phyloP scores from a whole-genome alignment of 1,284 basidiomycete genomes.

The Hemileia vastatrix region DNA sequence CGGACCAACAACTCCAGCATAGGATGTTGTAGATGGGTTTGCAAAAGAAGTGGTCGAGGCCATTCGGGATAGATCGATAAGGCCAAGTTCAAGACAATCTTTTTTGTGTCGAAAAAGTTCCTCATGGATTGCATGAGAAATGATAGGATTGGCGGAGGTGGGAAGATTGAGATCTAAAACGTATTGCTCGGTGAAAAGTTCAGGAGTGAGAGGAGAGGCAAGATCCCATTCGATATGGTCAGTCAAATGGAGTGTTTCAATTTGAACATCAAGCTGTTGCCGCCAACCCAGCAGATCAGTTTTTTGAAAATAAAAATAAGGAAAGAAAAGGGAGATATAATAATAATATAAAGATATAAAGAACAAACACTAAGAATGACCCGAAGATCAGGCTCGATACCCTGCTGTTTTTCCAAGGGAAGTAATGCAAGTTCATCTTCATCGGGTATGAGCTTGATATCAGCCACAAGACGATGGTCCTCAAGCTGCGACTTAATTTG shows the following conservation, averaged over 20 bases:
- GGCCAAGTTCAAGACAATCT: slow-evolving; percentile 83
- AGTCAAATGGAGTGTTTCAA: slow-evolving; percentile 75
- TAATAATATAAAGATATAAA: not conserved
- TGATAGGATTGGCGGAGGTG: slow-evolving; percentile 74
- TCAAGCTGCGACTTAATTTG: slow-evolving; percentile 84
- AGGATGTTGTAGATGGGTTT: slow-evolving; percentile 44
- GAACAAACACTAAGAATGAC: slow-evolving; percentile 73
- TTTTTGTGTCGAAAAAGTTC: slow-evolving; percentile 90
- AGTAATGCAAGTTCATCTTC: slow-evolving; percentile 26
- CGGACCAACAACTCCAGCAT: slow-evolving; percentile 46
- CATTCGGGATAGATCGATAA: slow-evolving; percentile 52
- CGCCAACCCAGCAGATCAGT: not conserved
- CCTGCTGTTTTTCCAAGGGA: slow-evolving; percentile 31
- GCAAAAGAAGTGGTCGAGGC: slow-evolving; percentile 29
- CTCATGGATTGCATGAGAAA: slow-evolving; percentile 87
- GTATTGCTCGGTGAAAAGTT: slow-evolving; percentile 69
- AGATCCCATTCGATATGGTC: slow-evolving; percentile 99
- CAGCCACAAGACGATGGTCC: slow-evolving; percentile 68
- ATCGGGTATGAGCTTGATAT: slow-evolving; percentile 50
- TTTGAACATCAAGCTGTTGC: slow-evolving; percentile 98
- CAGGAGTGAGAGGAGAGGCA: slow-evolving; percentile 78
- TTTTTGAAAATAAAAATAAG: not conserved
- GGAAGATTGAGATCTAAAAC: slow-evolving; percentile 77
- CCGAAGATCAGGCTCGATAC: slow-evolving; percentile 54
- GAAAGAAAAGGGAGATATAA: not conserved